These are phyloP conservation scores for Collybiopsis luxurians DNA, from an alignment of 768 basidiomycete genomes.

Conservation along the genomic window DNA sequence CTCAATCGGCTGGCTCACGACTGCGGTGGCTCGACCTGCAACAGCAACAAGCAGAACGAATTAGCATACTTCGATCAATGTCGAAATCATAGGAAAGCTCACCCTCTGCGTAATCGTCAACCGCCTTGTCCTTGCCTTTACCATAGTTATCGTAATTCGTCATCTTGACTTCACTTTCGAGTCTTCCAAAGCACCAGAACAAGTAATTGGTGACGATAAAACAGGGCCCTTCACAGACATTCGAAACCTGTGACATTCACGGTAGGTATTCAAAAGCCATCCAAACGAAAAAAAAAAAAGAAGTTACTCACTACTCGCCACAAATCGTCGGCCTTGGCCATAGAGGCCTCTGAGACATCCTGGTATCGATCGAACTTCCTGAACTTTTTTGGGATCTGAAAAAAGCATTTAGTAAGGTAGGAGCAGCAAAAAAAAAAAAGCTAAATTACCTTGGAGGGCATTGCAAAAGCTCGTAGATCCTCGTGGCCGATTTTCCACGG, in stretches of 20 bases:
- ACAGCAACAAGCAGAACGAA: not conserved
- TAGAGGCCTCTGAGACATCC: not conserved
- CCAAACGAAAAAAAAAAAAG: not conserved
- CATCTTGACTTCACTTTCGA: not conserved
- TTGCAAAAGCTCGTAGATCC: not conserved
- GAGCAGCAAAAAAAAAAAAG: not conserved
- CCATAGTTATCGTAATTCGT: not conserved
- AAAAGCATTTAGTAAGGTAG: not conserved
- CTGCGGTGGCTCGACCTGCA: not conserved
- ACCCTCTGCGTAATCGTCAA: not conserved
- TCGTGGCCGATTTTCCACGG: not conserved
- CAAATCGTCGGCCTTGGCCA: not conserved
- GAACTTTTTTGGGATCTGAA: not conserved
- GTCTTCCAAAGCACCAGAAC: constrained; percentile 2
- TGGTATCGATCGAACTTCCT: not conserved
- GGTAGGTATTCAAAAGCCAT: too few species aligned
- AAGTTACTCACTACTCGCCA: not conserved
- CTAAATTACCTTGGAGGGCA: not conserved
- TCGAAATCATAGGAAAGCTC: too few species aligned
- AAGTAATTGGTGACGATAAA: not conserved
- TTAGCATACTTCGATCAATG: too few species aligned
- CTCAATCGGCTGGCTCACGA: not conserved
- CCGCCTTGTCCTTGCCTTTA: not conserved
- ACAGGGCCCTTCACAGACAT: not conserved
- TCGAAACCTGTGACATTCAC: not conserved